Conservation (phyloP, 2,329 filamentous ascomycete species). For the Diaporthe sp. region DNA sequence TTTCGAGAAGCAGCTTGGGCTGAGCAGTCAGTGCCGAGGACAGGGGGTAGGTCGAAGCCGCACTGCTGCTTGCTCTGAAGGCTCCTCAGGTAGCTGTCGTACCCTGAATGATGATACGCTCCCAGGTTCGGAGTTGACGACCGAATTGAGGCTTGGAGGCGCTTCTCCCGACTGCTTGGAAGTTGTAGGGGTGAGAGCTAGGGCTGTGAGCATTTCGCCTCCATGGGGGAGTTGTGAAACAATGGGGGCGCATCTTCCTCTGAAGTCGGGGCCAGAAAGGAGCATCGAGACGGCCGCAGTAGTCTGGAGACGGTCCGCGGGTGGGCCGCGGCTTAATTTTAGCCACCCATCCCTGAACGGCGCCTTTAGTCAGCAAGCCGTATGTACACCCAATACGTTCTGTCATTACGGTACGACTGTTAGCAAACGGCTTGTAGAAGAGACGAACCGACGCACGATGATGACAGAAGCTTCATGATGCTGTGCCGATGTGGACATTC, state of each 20-base stretch:
- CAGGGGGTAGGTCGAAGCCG: slow-evolving; percentile 10
- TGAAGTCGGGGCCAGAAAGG: slow-evolving; percentile 32
- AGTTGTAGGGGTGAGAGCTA: neutral
- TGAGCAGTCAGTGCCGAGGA: neutral
- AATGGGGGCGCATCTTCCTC: slow-evolving; percentile 18
- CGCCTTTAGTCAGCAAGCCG: neutral
- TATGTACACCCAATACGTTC: neutral
- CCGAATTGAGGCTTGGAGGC: neutral
- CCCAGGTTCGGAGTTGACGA: neutral
- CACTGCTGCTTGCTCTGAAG: neutral
- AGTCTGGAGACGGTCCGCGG: slow-evolving; percentile 25
- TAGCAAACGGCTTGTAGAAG: neutral
- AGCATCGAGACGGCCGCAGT: slow-evolving; percentile 18
- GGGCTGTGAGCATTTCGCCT: slow-evolving; percentile 20
- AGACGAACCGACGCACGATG: neutral
- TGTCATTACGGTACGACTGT: neutral
- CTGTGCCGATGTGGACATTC: neutral
- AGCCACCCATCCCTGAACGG: slow-evolving; percentile 11
- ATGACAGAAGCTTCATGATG: neutral
- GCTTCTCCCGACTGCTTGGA: slow-evolving; percentile 16
- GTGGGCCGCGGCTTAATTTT: slow-evolving; percentile 28
- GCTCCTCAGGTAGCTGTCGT: neutral
- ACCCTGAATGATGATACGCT: neutral
- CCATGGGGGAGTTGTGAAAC: slow-evolving; percentile 33
- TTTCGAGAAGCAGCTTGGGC: neutral